Conservation (phyloP, 441 rosid genomes). For the Eruca vesicaria region DNA sequence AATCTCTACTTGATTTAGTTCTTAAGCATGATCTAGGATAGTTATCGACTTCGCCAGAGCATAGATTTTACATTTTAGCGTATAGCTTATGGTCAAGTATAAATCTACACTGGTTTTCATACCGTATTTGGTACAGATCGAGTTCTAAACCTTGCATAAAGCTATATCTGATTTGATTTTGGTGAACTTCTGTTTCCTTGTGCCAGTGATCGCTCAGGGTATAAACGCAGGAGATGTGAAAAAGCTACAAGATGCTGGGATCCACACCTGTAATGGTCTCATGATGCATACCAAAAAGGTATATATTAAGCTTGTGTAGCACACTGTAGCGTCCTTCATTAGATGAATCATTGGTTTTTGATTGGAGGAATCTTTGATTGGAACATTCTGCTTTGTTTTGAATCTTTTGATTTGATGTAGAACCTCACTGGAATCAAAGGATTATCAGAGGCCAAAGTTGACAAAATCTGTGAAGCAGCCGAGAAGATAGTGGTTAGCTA, state of each 20-base stretch:
- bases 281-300: conserved; percentile 98
- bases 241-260: conserved; percentile 95
- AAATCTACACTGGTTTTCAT: neutral
- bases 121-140: neutral
- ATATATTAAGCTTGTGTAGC: neutral
- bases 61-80: neutral
- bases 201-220: conserved; percentile 73
- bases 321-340: neutral
- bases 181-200: neutral
- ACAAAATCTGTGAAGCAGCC: conserved; percentile 95
- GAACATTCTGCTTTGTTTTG: neutral
- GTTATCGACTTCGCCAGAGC: neutral
- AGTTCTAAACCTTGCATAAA: neutral
- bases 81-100: neutral
- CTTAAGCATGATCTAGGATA: neutral
- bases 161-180: neutral
- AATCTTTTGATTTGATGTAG: conserved; percentile 39
- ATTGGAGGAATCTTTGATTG: neutral
- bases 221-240: conserved; percentile 93
- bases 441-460: conserved; percentile 93
- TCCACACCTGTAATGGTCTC: conserved; percentile 92
- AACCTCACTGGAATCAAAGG: conserved; percentile 90
- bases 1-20: neutral
- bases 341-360: neutral
- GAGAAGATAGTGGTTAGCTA: conserved; percentile 84